Percentiles rank a stretch among this genome's conserved stretches.
phyloP scores from a whole-genome alignment of 2,329 filamentous ascomycete genomes.

The Dactylellina haptotyla region DNA sequence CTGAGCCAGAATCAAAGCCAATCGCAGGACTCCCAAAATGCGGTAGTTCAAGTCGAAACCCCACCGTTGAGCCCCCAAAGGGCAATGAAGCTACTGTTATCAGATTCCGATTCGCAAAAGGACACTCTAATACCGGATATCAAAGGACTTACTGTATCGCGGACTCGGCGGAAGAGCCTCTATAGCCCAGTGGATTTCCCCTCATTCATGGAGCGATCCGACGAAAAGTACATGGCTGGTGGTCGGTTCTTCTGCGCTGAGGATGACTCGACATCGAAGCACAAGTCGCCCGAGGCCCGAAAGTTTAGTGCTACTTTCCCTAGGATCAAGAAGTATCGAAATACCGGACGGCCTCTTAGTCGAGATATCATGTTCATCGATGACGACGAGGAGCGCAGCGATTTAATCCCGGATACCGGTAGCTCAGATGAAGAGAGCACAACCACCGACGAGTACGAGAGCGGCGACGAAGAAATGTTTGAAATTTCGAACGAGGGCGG shows the following conservation, averaged over 20 bases:
- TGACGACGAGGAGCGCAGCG: conserved; percentile 42
- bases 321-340: conserved; percentile 47
- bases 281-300: conserved; percentile 12
- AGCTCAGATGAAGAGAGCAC: conserved; percentile 48
- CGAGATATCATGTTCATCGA: conserved; percentile 49
- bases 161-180: conserved; percentile 56
- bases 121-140: conserved; percentile 40
- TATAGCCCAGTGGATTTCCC: conserved; percentile 58
- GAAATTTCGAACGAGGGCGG: conserved; percentile 35
- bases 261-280: conserved; percentile 31
- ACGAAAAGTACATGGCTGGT: conserved; percentile 58
- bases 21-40: conserved; percentile 13
- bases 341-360: conserved; percentile 33
- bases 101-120: conserved; percentile 55
- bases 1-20: conserved; percentile 8
- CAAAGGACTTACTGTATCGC: conserved; percentile 11
- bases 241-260: conserved; percentile 57
- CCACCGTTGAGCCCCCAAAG: conserved; percentile 57
- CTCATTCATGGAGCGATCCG: conserved; percentile 57
- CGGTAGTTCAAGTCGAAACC: conserved; percentile 54
- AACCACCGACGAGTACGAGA: conserved; percentile 47
- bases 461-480: conserved; percentile 50
- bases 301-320: conserved; percentile 48
- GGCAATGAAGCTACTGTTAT: conserved; percentile 57
- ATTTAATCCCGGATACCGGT: conserved; percentile 39